Evolutionary conservation across 2,329 filamentous ascomycete species (phyloP).

Genomic region (Cryphonectria naterciae): DNA sequence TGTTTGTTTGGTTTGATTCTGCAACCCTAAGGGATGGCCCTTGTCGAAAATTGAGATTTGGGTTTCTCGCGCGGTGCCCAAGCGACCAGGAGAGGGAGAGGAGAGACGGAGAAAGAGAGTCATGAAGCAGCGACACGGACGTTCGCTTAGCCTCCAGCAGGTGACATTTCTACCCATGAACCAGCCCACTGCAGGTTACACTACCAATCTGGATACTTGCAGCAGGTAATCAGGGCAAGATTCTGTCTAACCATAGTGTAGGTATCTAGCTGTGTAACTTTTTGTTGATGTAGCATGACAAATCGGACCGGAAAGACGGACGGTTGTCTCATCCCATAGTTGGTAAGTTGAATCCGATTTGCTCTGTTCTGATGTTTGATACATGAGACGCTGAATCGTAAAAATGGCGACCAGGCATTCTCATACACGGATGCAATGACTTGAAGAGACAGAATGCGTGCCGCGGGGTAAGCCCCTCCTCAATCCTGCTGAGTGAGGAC

Average conservation of each 20-base stretch:
- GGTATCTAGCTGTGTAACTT: not conserved
- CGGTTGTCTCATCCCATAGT: not conserved
- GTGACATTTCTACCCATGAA: not conserved
- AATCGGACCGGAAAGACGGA: not conserved
- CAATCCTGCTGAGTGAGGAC: not conserved
- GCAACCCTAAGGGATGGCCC: not conserved
- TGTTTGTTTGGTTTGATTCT: not conserved
- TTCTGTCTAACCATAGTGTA: not conserved
- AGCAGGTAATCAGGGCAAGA: not conserved
- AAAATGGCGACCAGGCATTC: not conserved
- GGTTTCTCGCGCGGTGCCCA: not conserved
- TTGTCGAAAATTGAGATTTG: not conserved
- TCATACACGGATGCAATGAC: not conserved
- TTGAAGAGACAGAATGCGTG: not conserved
- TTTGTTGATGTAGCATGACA: not conserved
- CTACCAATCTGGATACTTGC: not conserved
- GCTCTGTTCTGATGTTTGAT: not conserved
- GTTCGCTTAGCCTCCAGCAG: not conserved
- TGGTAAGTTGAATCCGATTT: not conserved
- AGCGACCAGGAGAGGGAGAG: not conserved
- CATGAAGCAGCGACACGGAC: not conserved
- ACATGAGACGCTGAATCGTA: not conserved
- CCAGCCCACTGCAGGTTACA: conserved; percentile 1
- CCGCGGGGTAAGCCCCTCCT: conserved; percentile 5
- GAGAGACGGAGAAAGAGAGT: not conserved